A percentile compares a stretch with the other conserved stretches of the same genome.
Evolutionary conservation across 345 rosid genomes (phyloP).

Genomic region (Euphorbia lathyris): DNA sequence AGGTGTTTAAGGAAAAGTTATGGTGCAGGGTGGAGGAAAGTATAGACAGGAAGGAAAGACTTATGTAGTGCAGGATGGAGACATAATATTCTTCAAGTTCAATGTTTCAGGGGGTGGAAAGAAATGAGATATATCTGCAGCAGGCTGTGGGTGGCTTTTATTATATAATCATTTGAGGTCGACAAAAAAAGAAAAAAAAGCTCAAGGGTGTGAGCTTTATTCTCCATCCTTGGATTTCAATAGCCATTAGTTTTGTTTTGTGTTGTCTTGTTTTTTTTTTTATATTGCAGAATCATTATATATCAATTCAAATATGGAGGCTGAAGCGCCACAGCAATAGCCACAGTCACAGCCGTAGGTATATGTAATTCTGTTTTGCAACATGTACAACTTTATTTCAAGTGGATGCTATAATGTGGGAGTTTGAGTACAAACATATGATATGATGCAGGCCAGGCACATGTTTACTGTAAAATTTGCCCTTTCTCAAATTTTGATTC

Average conservation of each 20-base stretch:
- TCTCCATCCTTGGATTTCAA: conserved; percentile 1
- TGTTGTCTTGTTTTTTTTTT: too few species aligned
- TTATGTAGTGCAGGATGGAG: conserved; percentile 91
- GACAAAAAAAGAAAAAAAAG: not conserved
- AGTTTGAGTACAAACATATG: not conserved
- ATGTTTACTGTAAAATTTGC: too few species aligned
- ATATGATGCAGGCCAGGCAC: too few species aligned
- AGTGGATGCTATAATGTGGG: not conserved
- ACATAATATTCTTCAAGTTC: conserved; percentile 92
- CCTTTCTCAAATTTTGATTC: not conserved
- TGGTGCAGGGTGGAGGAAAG: conserved; percentile 79
- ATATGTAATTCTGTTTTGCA: conserved; percentile 6
- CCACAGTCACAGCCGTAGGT: not conserved
- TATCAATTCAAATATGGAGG: conserved; percentile 5
- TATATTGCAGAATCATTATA: not conserved
- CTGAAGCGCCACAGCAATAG: not conserved
- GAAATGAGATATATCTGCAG: conserved; percentile 47
- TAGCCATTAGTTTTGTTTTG: not conserved
- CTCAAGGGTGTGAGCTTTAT: too few species aligned
- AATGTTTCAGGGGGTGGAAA: conserved; percentile 97
- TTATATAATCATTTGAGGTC: not conserved
- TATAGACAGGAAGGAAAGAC: conserved; percentile 95
- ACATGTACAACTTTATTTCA: not conserved
- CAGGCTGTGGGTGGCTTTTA: not conserved
- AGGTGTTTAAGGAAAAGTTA: too few species aligned